phyloP scores from a whole-genome alignment of 2,329 filamentous ascomycete genomes.

The Arthroderma sp. region DNA sequence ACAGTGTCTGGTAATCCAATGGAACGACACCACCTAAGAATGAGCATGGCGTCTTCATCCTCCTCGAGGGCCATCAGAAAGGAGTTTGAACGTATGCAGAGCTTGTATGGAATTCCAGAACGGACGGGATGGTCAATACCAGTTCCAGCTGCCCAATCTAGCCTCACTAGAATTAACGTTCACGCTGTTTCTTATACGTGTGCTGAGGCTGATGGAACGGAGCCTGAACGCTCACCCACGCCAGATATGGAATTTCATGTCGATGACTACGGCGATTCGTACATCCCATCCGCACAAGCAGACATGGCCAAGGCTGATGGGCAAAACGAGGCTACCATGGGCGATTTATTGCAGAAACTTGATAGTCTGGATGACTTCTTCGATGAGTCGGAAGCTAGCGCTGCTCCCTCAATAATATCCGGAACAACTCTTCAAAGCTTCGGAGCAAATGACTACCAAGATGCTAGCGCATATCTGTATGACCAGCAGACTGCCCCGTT shows the following conservation, averaged over 20 bases:
- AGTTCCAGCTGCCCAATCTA: slow-evolving; percentile 77
- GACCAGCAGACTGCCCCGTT: slow-evolving; percentile 89
- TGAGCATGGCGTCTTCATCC: slow-evolving; percentile 84
- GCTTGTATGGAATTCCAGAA: slow-evolving; percentile 91
- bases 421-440: slow-evolving; percentile 34
- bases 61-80: slow-evolving; percentile 78
- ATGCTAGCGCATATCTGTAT: slow-evolving; percentile 70
- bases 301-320: slow-evolving; percentile 83
- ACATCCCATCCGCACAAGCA: slow-evolving; percentile 64
- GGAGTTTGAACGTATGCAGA: slow-evolving; percentile 88
- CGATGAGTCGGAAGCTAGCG: slow-evolving; percentile 50
- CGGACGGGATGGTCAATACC: slow-evolving; percentile 94
- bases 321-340: slow-evolving; percentile 50
- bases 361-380: slow-evolving; percentile 75
- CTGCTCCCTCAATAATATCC: slow-evolving; percentile 33
- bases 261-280: slow-evolving; percentile 68
- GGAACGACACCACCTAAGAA: slow-evolving; percentile 86
- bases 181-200: slow-evolving; percentile 95
- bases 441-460: slow-evolving; percentile 46
- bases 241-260: slow-evolving; percentile 85
- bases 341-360: slow-evolving; percentile 67
- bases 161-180: slow-evolving; percentile 76
- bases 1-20: slow-evolving; percentile 82
- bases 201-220: slow-evolving; percentile 50
- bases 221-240: slow-evolving; percentile 46